These are phyloP conservation scores for Chlamydomonas incerta DNA, from an alignment of 139 green algal genomes.

Conservation along the genomic window DNA sequence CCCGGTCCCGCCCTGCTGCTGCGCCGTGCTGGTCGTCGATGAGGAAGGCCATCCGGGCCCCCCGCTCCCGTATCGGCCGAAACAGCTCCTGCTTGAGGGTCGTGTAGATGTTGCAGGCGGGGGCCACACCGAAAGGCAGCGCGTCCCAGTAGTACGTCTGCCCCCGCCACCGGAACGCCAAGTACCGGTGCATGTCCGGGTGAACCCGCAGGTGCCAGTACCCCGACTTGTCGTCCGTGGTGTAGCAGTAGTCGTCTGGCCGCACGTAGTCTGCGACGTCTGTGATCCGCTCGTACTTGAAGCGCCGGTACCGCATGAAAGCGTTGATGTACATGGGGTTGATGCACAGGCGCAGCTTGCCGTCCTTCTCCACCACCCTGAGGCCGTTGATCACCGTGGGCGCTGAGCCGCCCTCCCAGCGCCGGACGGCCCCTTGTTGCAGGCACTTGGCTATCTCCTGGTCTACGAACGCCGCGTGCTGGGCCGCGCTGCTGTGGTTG, in stretches of 20 bases:
- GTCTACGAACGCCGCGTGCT: background rate
- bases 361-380: background rate
- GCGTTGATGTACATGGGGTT: background rate
- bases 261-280: background rate
- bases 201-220: background rate
- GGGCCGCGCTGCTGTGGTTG: background rate
- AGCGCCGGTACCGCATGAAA: background rate
- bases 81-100: conserved; percentile 1
- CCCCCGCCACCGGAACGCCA: background rate
- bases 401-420: no score
- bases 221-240: background rate
- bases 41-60: background rate
- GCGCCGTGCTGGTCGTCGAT: background rate
- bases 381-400: background rate
- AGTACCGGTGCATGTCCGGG: background rate
- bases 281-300: background rate
- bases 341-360: background rate
- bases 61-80: background rate
- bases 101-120: background rate
- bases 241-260: background rate
- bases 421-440: background rate
- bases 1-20: background rate
- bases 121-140: background rate
- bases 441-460: background rate
- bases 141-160: background rate